Evolutionary conservation across 257 asterid species (phyloP), one percentile per base, ranked within the genome.

Genomic region (Nyctanthes arbortristis): DNA sequence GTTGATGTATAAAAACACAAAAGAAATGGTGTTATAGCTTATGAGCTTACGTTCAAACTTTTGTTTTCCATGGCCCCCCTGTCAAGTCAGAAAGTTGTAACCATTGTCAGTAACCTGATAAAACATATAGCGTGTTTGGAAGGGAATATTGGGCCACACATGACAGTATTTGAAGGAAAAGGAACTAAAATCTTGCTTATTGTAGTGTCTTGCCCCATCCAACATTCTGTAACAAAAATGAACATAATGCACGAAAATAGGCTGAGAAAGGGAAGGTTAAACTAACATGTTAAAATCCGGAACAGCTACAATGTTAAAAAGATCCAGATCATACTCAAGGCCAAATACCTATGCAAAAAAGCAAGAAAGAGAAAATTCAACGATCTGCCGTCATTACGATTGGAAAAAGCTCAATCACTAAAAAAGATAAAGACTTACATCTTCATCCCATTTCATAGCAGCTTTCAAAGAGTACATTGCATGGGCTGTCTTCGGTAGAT

Each of bases 51-150:
- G 36, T 94, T 94, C 82, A 94, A 80, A 82, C 99, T 91, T 85
- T 94, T 94, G 81, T 94, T 94, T 81, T 94, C 99, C 97, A 94
- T 94, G 70, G 97, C 99, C 66, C 99, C 99, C 97, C 97, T 93
- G 88, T 40, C 74, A 78, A 81, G n/a, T 40, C 73, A 59, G 34
- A 71, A 75, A 56, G 60, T 37, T 56, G 7, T 24, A 62, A 25
- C 49, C 37, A 39, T 16, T 12, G 58, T 79, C 12, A 81, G 63
- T 63, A 73, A 63, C 31, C 29, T 20, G n/a, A 67, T 68, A 29
- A 70, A 62, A 30, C 43, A 54, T n/a, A 20, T 16, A 25, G 6
- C 1, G 57, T 5, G 5, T 22, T 25, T 29, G 13, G 65, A 31
- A 62, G 29, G 3, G 59, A 29, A 35, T 12, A 49, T 6, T 6